A percentile compares a stretch with the other conserved stretches of the same genome.
These are phyloP conservation scores for Ciborinia camelliae DNA, from an alignment of 2,329 filamentous ascomycete genomes.

Conservation along the genomic window DNA sequence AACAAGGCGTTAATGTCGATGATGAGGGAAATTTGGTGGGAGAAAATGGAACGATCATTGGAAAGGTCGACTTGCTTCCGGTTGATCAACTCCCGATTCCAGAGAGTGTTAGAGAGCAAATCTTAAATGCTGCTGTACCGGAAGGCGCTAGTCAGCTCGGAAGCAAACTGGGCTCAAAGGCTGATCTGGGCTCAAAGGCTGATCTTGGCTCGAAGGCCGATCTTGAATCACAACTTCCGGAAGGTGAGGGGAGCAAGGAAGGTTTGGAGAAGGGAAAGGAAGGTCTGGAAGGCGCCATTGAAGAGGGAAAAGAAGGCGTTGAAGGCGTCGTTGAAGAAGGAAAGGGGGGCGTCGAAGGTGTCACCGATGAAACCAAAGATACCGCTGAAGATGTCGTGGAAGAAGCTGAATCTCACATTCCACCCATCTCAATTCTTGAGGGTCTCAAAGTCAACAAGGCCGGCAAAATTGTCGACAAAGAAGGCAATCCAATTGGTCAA, in stretches of 20 bases:
- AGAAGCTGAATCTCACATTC: conserved; percentile 47
- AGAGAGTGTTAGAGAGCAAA: conserved; percentile 12
- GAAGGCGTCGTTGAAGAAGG: conserved; percentile 33
- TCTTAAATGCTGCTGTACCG: conserved; percentile 10
- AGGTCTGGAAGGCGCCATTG: conserved; percentile 24
- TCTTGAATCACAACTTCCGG: conserved; percentile 10
- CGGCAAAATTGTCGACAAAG: conserved; percentile 52
- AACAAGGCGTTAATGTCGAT: conserved; percentile 51
- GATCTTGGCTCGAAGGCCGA: conserved; percentile 8
- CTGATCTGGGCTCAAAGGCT: not conserved
- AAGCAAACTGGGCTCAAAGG: conserved; percentile 8
- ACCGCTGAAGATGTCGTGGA: conserved; percentile 42
- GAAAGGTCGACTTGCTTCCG: conserved; percentile 42
- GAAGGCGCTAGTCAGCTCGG: conserved; percentile 6
- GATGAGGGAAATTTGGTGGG: conserved; percentile 57
- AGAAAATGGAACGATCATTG: conserved; percentile 58
- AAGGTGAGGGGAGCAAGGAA: conserved; percentile 2
- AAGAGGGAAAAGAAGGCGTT: not conserved
- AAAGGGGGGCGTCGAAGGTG: conserved; percentile 32
- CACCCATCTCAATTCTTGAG: conserved; percentile 42
- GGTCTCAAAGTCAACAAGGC: conserved; percentile 54
- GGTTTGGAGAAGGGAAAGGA: conserved; percentile 27
- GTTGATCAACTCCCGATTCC: conserved; percentile 17
- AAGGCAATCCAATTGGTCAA: conserved; percentile 49
- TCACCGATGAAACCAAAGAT: conserved; percentile 39